Evolutionary conservation across 1,284 basidiomycete species (phyloP), one percentile per base, ranked within the genome.

Genomic region (Termitomyces sp.): DNA sequence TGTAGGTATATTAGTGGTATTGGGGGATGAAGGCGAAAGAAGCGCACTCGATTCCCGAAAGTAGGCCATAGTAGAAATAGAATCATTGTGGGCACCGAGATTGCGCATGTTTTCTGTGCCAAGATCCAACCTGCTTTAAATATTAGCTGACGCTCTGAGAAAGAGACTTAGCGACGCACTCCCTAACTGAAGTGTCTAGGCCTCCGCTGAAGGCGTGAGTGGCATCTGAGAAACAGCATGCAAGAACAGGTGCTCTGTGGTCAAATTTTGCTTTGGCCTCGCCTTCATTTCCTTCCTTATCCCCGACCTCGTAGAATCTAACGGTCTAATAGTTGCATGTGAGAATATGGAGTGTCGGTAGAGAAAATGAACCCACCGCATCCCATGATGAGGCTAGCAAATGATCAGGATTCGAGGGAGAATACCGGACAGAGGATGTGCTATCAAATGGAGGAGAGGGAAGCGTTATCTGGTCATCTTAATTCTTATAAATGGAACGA

Each of bases 381-480:
- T 96, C 93, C 93, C 93, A 96, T 54, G 88, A 87, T 9, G 89
- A 83, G 16, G 88, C 86, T 2, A 95, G 72, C 1, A 97, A 72
- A 21, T 87, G 83, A 55, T 87, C 77, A 4, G 90, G 84, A 63
- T 88, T 77, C 14, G 76, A 80, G 0, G 91, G 88, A n/a, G 92
- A 91, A 70, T 88, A 97, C 35, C 79, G 77, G 19, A 96, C 72
- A 45, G 83, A 76, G 3, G 91, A 89, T 53, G 96, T 81, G 60
- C 87, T 88, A 71, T 97, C 93, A 61, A 89, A 84, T 0, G 92
- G 92, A 0, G 90, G 84, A 6, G 84, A 82, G 3, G 78, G 74
- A n/a, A 89, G 70, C 1, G 58, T 55, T 45, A 55, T 56, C 42
- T 60, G 60, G 3, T 61, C 60, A 39, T 61, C 60, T 61, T 50